A percentile compares a stretch with the other conserved stretches of the same genome.
These are phyloP conservation scores for Sporopachydermia quercuum DNA, from an alignment of 805 yeast species.

Conservation along the genomic window DNA sequence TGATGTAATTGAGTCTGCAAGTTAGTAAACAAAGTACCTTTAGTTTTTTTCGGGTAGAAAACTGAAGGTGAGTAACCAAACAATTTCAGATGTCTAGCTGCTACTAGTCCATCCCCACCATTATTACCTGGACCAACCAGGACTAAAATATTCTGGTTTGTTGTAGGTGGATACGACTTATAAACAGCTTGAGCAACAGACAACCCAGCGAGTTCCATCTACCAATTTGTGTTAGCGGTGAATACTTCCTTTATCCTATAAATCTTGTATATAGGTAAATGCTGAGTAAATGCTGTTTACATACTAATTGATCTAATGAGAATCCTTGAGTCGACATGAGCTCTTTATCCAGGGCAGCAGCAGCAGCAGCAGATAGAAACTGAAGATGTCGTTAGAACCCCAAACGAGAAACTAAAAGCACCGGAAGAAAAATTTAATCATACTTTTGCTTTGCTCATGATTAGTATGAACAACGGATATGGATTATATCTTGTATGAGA, in stretches of 20 bases:
- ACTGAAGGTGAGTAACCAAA: constrained; percentile 69
- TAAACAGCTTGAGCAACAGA: constrained; percentile 83
- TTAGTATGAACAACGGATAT: too few species aligned
- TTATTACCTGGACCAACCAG: constrained; percentile 94
- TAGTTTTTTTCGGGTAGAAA: constrained; percentile 62
- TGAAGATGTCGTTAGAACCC: background rate
- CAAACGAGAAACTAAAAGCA: too few species aligned
- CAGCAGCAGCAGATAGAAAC: constrained; percentile 27
- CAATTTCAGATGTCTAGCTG: constrained; percentile 76
- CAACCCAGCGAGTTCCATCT: constrained; percentile 93
- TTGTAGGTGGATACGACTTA: constrained; percentile 43
- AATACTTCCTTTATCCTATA: too few species aligned
- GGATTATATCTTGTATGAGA: too few species aligned
- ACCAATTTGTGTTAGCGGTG: too few species aligned
- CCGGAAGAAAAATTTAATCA: too few species aligned
- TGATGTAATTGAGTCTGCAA: constrained; percentile 52
- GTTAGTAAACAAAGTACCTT: constrained; percentile 39
- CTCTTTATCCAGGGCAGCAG: constrained; percentile 70
- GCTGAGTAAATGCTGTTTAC: constrained; percentile 7
- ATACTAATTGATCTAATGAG: constrained; percentile 60
- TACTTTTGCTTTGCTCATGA: too few species aligned
- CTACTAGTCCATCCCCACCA: constrained; percentile 91
- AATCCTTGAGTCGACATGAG: constrained; percentile 76
- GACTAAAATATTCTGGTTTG: constrained; percentile 38
- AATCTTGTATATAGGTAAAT: constrained; percentile 18